Percentiles rank a stretch among this genome's conserved stretches.
These are phyloP conservation scores for Cryptococcus neoformans DNA, from an alignment of 1,284 basidiomycete genomes.

Conservation along the genomic window DNA sequence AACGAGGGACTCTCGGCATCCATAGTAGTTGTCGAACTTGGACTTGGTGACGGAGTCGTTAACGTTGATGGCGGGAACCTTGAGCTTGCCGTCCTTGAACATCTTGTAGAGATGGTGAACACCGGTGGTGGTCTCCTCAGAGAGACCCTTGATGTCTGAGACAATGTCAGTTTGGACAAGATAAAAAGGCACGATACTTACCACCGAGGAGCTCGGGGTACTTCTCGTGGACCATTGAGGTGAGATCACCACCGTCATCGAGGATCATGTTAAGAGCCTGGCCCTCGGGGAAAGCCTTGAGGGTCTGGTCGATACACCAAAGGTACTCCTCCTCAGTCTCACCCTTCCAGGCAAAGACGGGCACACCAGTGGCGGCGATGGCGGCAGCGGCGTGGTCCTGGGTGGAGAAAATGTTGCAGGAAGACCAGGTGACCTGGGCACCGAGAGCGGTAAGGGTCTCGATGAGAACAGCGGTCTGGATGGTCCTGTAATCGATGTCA, in stretches of 20 bases:
- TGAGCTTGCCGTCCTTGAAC: conserved; percentile 92
- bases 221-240: conserved; percentile 92
- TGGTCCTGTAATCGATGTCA: conserved; percentile 62
- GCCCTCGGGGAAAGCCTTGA: conserved; percentile 65
- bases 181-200: conserved; percentile 35
- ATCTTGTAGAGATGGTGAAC: conserved; percentile 99
- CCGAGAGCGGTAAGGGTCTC: conserved; percentile 93
- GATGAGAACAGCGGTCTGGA: conserved; percentile 95
- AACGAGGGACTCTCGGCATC: conserved; percentile 98
- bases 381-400: conserved; percentile 98
- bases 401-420: conserved; percentile 99
- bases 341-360: conserved; percentile 99
- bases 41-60: conserved; percentile 99
- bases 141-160: conserved; percentile 82
- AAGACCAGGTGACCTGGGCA: conserved; percentile 98
- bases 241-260: conserved; percentile 98
- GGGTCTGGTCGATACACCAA: conserved; percentile 98
- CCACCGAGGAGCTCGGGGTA: conserved; percentile 82
- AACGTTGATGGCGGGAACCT: conserved; percentile 99
- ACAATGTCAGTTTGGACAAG: neutral
- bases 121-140: conserved; percentile 99
- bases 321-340: conserved; percentile 99
- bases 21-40: conserved; percentile 88
- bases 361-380: conserved; percentile 96
- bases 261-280: conserved; percentile 98